Conservation (phyloP, 2,329 filamentous ascomycete species). For the Rhexocercosporidium sp. region DNA sequence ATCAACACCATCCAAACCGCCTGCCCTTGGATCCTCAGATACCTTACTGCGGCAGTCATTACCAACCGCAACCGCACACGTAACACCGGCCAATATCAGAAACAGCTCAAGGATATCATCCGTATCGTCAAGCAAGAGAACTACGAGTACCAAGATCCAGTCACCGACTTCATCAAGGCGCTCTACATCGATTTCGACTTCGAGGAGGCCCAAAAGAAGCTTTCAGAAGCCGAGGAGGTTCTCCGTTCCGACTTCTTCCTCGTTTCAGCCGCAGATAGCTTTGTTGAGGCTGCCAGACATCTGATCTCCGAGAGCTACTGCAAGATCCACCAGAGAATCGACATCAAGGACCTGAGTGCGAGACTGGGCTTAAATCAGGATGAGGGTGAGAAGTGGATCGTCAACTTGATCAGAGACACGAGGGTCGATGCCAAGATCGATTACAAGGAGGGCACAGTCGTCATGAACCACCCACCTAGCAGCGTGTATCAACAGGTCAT, state of each 20-base stretch:
- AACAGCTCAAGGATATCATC: constrained; percentile 96
- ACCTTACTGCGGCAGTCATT: constrained; percentile 92
- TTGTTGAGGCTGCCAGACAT: constrained; percentile 93
- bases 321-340: constrained; percentile 99
- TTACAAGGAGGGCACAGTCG: constrained; percentile 96
- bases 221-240: constrained; percentile 87
- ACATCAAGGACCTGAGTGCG: constrained; percentile 94
- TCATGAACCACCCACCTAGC: constrained; percentile 99
- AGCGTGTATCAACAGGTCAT: constrained; percentile 99
- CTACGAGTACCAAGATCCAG: constrained; percentile 95
- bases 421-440: constrained; percentile 98
- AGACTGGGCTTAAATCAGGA: constrained; percentile 90
- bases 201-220: constrained; percentile 90
- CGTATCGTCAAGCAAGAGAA: constrained; percentile 95
- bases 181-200: constrained; percentile 97
- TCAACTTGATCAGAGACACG: constrained; percentile 98
- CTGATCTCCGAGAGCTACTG: constrained; percentile 99
- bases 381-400: constrained; percentile 99
- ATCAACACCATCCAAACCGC: constrained; percentile 99
- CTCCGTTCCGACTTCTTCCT: constrained; percentile 96
- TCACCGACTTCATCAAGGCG: constrained; percentile 95
- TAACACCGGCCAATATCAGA: constrained; percentile 89
- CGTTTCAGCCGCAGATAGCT: constrained; percentile 79
- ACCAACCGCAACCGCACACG: constrained; percentile 82
- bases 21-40: constrained; percentile 95